Evolutionary conservation across 2,329 filamentous ascomycete genomes (phyloP).

Genomic region (Arachnopeziza araneosa): DNA sequence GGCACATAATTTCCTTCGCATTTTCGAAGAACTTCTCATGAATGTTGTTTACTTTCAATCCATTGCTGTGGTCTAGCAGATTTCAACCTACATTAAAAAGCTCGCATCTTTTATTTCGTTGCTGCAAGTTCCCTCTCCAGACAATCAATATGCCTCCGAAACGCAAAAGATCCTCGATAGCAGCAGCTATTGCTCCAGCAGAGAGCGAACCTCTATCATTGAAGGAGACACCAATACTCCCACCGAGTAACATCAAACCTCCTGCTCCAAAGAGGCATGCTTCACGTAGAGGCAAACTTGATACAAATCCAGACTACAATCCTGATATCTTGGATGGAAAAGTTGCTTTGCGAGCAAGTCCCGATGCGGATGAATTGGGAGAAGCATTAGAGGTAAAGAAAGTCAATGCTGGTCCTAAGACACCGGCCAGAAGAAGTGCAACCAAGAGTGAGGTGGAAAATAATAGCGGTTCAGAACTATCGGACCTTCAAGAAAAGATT

Average conservation of each 20-base stretch:
- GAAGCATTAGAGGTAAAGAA: slow-evolving; percentile 21
- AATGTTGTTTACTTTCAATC: neutral
- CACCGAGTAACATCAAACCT: neutral
- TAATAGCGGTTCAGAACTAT: slow-evolving; percentile 18
- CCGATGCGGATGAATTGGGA: slow-evolving; percentile 27
- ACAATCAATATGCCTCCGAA: slow-evolving; percentile 24
- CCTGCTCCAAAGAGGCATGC: slow-evolving; percentile 15
- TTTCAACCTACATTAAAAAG: neutral
- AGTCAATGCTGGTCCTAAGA: slow-evolving; percentile 3
- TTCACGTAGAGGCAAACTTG: slow-evolving; percentile 19
- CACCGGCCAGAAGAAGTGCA: slow-evolving; percentile 8
- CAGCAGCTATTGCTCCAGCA: slow-evolving; percentile 1
- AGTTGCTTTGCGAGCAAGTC: slow-evolving; percentile 27
- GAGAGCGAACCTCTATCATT: neutral
- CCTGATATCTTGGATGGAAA: slow-evolving; percentile 28
- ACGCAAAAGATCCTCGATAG: slow-evolving; percentile 25
- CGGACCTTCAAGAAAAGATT: slow-evolving; percentile 10
- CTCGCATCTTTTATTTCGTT: neutral
- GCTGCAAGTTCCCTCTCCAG: neutral
- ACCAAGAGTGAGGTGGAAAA: slow-evolving; percentile 13
- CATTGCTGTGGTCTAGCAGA: neutral
- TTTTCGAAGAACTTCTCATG: neutral
- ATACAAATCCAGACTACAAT: slow-evolving; percentile 29
- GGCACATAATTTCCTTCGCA: neutral
- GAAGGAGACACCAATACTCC: slow-evolving; percentile 11